Evolutionary conservation across 257 asterid species (phyloP).

Genomic region (Handroanthus guayacan): DNA sequence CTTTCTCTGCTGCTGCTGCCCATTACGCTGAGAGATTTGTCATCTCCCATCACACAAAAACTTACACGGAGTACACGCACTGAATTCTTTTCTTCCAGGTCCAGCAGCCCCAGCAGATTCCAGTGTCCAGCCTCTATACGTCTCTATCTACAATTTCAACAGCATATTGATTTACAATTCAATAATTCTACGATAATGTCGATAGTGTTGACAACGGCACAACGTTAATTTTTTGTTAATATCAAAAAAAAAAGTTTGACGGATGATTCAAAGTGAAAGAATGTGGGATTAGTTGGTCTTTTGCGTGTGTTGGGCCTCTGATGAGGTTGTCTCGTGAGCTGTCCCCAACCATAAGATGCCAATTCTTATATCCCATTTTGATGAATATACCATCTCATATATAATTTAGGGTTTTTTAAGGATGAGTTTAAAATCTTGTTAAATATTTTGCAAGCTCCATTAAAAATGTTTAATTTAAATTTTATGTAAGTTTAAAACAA

Average conservation of each 20-base stretch:
- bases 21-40: slow-evolving; percentile 64
- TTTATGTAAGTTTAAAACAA: too few relatives aligned
- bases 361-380: neutral
- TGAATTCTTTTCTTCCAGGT: slow-evolving; percentile 27
- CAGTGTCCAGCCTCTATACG: neutral
- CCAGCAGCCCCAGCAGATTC: slow-evolving; percentile 18
- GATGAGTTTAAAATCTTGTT: too few relatives aligned
- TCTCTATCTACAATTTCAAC: slow-evolving; percentile 19
- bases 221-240: neutral
- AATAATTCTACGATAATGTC: neutral
- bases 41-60: slow-evolving; percentile 67
- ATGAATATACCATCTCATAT: too few relatives aligned
- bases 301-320: neutral
- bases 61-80: slow-evolving; percentile 4
- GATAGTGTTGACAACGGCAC: slow-evolving; percentile 29
- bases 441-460: too few relatives aligned
- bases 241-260: neutral
- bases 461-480: too few relatives aligned
- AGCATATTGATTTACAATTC: neutral
- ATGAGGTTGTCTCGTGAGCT: slow-evolving; percentile 38
- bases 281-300: slow-evolving; percentile 21
- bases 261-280: slow-evolving; percentile 43
- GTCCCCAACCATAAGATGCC: slow-evolving; percentile 40
- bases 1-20: slow-evolving; percentile 64
- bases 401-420: too few relatives aligned